These are phyloP conservation scores for Myxozyma lipomycoides DNA, from an alignment of 805 yeast species.

Conservation along the genomic window DNA sequence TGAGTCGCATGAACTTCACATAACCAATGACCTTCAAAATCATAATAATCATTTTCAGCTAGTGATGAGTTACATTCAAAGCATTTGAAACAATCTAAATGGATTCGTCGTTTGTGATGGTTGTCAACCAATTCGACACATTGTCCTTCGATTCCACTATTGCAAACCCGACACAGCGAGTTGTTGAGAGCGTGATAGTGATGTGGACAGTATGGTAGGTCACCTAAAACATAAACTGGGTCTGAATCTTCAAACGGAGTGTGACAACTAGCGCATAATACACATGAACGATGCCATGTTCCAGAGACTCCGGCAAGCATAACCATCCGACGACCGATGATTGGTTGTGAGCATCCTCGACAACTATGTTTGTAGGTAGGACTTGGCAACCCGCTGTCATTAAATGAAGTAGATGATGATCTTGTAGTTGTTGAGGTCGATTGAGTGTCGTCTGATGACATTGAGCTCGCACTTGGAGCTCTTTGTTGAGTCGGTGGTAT, in stretches of 20 bases:
- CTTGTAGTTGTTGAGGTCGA: neutral
- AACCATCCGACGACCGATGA: neutral
- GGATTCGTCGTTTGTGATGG: slow-evolving; percentile 58
- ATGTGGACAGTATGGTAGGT: slow-evolving; percentile 73
- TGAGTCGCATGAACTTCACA: slow-evolving; percentile 39
- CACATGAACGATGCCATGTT: slow-evolving; percentile 91
- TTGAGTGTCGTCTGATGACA: neutral
- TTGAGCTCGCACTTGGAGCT: neutral
- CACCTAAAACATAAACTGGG: slow-evolving; percentile 61
- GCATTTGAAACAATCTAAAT: slow-evolving; percentile 68
- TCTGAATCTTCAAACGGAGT: slow-evolving; percentile 30
- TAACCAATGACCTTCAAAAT: slow-evolving; percentile 34
- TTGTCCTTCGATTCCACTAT: slow-evolving; percentile 78
- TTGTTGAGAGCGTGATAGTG: slow-evolving; percentile 75
- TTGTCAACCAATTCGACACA: slow-evolving; percentile 69
- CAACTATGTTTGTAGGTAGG: too few species aligned
- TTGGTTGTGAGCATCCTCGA: neutral
- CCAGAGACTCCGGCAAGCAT: neutral
- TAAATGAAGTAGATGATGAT: neutral
- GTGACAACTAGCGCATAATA: slow-evolving; percentile 64
- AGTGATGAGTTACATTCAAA: slow-evolving; percentile 46
- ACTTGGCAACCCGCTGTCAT: too few species aligned
- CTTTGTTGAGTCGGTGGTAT: neutral
- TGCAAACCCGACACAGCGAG: slow-evolving; percentile 69
- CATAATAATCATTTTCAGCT: slow-evolving; percentile 36